Percentiles rank a stretch among this genome's conserved stretches.
Evolutionary conservation across 495 filamentous ascomycete genomes (phyloP).

Genomic region (Hyphodiscus hymeniophilus): DNA sequence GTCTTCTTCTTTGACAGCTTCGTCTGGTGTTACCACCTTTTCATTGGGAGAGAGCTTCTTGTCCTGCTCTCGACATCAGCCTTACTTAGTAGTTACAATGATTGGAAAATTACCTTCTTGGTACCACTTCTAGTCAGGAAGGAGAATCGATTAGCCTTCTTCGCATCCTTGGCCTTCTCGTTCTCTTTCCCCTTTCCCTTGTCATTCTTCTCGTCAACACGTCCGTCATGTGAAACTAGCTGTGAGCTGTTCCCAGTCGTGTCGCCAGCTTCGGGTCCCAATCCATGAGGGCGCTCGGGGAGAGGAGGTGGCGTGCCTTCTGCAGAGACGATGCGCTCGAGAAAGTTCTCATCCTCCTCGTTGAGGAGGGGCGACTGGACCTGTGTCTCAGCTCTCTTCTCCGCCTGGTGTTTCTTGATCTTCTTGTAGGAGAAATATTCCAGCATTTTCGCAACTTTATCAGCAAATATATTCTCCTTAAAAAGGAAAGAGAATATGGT

Average conservation of each 20-base stretch:
- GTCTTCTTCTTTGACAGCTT: constrained; percentile 52
- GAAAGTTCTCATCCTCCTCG: constrained; percentile 23
- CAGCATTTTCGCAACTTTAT: constrained; percentile 17
- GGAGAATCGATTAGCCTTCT: constrained; percentile 19
- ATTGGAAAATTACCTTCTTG: constrained; percentile 15
- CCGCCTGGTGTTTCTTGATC: constrained; percentile 38
- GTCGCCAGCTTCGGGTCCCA: constrained; percentile 16
- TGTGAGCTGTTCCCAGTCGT: constrained; percentile 11
- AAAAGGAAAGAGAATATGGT: not conserved
- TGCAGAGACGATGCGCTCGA: constrained; percentile 19
- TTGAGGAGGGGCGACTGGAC: constrained; percentile 18
- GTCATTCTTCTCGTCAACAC: constrained; percentile 2
- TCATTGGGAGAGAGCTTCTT: constrained; percentile 6
- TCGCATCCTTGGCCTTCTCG: constrained; percentile 5
- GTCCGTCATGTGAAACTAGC: constrained; percentile 13
- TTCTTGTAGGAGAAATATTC: constrained; percentile 45
- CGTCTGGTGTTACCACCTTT: constrained; percentile 19
- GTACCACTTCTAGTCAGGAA: constrained; percentile 13
- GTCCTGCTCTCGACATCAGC: not conserved
- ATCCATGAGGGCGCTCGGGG: constrained; percentile 14
- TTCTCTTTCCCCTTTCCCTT: constrained; percentile 16
- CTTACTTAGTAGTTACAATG: not conserved
- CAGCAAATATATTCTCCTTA: too few species aligned
- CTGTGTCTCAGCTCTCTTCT: constrained; percentile 25
- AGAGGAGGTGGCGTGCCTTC: constrained; percentile 23